Base-by-base conservation (phyloP, 179 eudicot genomes). In the Camellia oleifera region DNA sequence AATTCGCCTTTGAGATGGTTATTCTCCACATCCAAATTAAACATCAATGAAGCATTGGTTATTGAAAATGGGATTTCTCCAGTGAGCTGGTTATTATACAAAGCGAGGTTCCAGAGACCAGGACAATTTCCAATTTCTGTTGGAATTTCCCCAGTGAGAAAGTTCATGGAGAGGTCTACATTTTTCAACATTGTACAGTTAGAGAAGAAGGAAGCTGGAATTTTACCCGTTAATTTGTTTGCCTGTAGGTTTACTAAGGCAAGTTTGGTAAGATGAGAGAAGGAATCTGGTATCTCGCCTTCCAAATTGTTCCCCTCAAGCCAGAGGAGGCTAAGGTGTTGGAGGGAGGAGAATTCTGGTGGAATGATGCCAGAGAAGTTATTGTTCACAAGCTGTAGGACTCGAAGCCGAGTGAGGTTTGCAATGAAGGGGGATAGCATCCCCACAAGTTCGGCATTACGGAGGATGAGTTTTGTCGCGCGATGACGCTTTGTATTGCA, bases 31-130 rank as follows among this genome's bases (percentile, higher is more conserved):
- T 87, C 89, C 54, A 87, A 72, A 65, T 50, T 76, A 1, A 10
- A 40, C 77, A 87, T 50, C 4, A 7, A 0, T 15, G 87, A 45
- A 15, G 82, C 80, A 67, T 87, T 87, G 48, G 74, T 48, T 13
- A 87, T 54, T 40, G 89, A 84, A 69, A 57, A 53, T 4, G 89
- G 89, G 69, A 87, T 75, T 78, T 65, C 79, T 23, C 89, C 89
- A 0, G 74, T 45, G 58, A 87, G 75, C 2, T 75, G 81, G 72
- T 87, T 87, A 66, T 80, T 75, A 81, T 80, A 84, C 77, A 87
- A 69, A 54, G 84, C 79, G 32, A 87, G 85, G 53, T 76, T 71
- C 87, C 80, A 78, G 53, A 87, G 58, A 8, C 40, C 7, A 4
- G 13, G 63, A 62, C 87, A 84, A 53, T 80, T 84, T 46, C 89